Conservation (phyloP, 345 rosid species). For the Lenwebbia sp. region DNA sequence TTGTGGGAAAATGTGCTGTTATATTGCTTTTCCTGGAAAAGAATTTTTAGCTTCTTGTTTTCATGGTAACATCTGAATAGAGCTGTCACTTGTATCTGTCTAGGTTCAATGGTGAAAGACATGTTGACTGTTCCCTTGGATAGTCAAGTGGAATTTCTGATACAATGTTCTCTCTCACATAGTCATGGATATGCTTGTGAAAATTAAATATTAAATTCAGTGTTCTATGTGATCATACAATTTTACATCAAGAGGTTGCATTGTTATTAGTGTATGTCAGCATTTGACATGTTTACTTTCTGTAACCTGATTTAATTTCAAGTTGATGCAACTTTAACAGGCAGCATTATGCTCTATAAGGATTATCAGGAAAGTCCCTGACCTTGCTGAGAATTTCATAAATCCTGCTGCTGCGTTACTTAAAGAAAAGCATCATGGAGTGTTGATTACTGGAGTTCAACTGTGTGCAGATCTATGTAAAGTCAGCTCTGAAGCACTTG, state of each 20-base stretch:
- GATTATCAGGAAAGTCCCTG: constrained; percentile 95
- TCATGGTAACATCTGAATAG: neutral
- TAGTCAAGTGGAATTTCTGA: neutral
- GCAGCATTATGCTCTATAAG: constrained; percentile 96
- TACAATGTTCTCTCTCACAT: neutral
- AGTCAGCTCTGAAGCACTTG: constrained; percentile 81
- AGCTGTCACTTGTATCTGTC: neutral
- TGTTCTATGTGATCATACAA: neutral
- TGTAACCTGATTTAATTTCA: neutral
- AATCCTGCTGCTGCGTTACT: constrained; percentile 81
- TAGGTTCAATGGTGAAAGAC: neutral
- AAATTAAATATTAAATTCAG: neutral
- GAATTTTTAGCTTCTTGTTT: neutral
- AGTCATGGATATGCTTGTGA: neutral
- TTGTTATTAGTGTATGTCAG: neutral
- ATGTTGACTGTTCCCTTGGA: neutral
- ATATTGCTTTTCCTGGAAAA: neutral
- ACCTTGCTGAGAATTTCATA: constrained; percentile 93
- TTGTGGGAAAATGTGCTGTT: neutral
- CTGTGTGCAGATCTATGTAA: constrained; percentile 89
- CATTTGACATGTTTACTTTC: neutral
- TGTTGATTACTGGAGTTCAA: constrained; percentile 88
- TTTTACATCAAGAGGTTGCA: neutral
- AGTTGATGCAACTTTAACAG: constrained; percentile 29
- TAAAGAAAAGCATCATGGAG: constrained; percentile 99